These are phyloP conservation scores for Colletotrichum abscissum DNA, from an alignment of 2,329 filamentous ascomycete genomes.

Conservation along the genomic window DNA sequence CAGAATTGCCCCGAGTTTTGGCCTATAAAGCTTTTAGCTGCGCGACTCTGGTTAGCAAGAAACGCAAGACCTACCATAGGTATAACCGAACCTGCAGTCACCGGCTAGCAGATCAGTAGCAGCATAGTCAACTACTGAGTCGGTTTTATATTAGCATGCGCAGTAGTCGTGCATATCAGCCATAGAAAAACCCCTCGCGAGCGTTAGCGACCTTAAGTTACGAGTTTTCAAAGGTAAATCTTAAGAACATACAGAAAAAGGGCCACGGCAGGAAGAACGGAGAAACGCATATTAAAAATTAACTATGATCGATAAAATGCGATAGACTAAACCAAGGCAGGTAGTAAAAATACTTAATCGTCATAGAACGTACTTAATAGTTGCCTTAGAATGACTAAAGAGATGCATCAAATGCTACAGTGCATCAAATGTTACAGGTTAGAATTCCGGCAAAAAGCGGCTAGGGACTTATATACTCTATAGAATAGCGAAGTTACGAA, in stretches of 20 bases:
- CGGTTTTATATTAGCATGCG: not conserved
- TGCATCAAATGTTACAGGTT: not conserved
- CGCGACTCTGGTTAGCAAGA: not conserved
- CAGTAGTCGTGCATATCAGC: not conserved
- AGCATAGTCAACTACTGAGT: not conserved
- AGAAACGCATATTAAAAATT: not conserved
- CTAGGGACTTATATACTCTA: not conserved
- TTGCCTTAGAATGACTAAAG: not conserved
- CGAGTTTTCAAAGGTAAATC: fast-evolving
- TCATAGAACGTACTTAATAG: not conserved
- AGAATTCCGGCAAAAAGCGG: not conserved
- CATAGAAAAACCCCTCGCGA: not conserved
- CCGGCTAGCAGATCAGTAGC: not conserved
- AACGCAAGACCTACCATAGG: not conserved
- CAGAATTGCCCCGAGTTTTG: not conserved
- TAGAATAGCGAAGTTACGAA: not conserved
- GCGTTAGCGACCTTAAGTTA: not conserved
- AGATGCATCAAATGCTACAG: not conserved
- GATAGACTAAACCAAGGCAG: not conserved
- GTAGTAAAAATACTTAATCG: not conserved
- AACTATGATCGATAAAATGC: not conserved
- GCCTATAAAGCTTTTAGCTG: not conserved
- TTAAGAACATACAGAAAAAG: not conserved
- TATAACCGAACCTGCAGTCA: not conserved
- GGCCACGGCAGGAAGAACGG: not conserved